These are phyloP conservation scores for Ustilago cynodontis DNA, from an alignment of 1,284 basidiomycete genomes.

Conservation along the genomic window DNA sequence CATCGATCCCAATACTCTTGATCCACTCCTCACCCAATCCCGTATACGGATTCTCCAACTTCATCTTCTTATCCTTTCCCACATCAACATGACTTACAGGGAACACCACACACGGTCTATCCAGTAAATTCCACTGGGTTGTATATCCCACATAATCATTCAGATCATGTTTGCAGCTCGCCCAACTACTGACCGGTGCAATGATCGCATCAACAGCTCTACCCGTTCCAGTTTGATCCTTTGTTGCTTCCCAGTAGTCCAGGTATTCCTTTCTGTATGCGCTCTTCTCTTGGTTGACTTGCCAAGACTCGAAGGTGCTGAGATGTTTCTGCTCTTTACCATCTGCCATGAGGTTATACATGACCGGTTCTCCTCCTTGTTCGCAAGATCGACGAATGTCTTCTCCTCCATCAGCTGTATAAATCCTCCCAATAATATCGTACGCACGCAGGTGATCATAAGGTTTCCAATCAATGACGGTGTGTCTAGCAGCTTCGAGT, in stretches of 20 bases:
- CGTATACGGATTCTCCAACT: constrained; percentile 21
- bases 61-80: constrained; percentile 75
- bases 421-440: constrained; percentile 61
- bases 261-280: constrained; percentile 74
- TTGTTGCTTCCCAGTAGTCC: constrained; percentile 74
- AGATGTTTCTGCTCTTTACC: constrained; percentile 18
- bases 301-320: constrained; percentile 75
- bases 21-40: constrained; percentile 14
- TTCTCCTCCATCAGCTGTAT: constrained; percentile 54
- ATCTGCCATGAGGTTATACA: constrained; percentile 25
- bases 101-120: constrained; percentile 71
- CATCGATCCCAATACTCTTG: constrained; percentile 29
- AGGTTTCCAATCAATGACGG: constrained; percentile 51
- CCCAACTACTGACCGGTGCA: constrained; percentile 73
- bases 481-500: constrained; percentile 56
- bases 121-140: constrained; percentile 30
- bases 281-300: constrained; percentile 70
- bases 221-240: constrained; percentile 72
- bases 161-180: constrained; percentile 74
- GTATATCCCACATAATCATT: constrained; percentile 68
- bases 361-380: constrained; percentile 56
- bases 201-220: constrained; percentile 77
- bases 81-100: constrained; percentile 72
- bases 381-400: constrained; percentile 46
- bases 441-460: constrained; percentile 52